Percentiles rank a stretch among this genome's conserved stretches.
phyloP scores from a whole-genome alignment of 2,329 filamentous ascomycete genomes.

The Blastomyces percursus region DNA sequence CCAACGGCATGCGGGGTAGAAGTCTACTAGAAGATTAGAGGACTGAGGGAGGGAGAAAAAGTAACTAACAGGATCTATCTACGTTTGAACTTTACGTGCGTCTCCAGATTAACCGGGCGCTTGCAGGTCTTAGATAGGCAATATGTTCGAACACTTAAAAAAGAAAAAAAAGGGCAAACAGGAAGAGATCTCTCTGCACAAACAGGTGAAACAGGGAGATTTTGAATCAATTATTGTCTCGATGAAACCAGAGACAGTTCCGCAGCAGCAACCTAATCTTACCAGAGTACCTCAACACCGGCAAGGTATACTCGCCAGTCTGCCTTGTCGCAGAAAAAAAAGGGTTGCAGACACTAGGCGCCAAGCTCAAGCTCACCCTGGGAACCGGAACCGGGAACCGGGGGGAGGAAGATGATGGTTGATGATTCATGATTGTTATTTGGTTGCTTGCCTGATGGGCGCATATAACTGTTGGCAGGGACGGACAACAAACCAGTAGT shows the following conservation, averaged over 20 bases:
- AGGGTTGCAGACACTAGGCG: background rate
- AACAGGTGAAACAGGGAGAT: background rate
- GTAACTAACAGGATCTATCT: too few relatives aligned
- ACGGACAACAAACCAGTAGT: too few relatives aligned
- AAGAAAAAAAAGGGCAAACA: background rate
- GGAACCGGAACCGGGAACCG: too few relatives aligned
- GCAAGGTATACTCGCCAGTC: background rate
- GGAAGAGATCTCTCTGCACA: too few relatives aligned
- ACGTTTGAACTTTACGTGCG: too few relatives aligned
- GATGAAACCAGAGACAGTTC: background rate
- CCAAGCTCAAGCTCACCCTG: background rate
- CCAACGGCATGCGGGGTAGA: background rate
- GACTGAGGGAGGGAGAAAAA: too few relatives aligned
- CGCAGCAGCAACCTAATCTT: too few relatives aligned
- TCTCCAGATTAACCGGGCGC: too few relatives aligned
- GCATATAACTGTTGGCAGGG: too few relatives aligned
- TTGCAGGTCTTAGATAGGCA: too few relatives aligned
- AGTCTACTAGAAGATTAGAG: too few relatives aligned
- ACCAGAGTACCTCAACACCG: too few relatives aligned
- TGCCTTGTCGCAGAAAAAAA: background rate
- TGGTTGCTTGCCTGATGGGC: background rate
- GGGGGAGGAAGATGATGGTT: background rate
- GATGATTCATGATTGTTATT: background rate
- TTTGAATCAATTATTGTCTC: background rate
- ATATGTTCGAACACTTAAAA: background rate